Base-by-base conservation (phyloP, 805 yeast species). In the Metschnikowia lachancei region DNA sequence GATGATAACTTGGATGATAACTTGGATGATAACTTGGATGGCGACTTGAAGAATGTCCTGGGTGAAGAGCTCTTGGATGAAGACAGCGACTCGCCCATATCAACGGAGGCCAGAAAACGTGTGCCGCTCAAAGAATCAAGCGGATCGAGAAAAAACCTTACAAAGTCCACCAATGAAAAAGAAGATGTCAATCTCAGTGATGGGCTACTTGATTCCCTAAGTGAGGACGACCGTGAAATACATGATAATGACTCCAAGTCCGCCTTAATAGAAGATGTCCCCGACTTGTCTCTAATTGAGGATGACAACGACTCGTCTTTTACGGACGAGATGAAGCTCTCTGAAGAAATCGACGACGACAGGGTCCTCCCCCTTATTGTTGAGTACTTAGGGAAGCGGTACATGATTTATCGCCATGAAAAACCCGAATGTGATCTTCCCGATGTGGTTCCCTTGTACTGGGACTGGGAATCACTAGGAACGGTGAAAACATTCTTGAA, bases 401-500 rank as follows among this genome's bases (percentile, higher is more conserved):
- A 24, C 36, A 8, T 41, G 33, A 18, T 41, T 4, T 17, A 26
- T 26, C 24, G 19, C 13, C 7, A 17, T 7, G 29, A 22, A 31
- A 60, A 53, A 22, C 52, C 54, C 5, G 39, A 37, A 12, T 17
- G 9, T 13, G 43, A 32, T 10, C 12, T 32, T 18, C 29, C 38
- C 3, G 20, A 16, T 24, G 26, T 24, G 44, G 16, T 4, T 17
- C 28, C 22, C 6, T 41, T 35, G 20, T 13, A 4, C n/a, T 29
- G 36, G 39, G 31, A 24, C 1, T 32, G 38, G 38, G 32, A 32
- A n/a, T 9, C 17, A 5, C 31, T 40, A 34, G 26, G 37, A 9
- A 10, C 43, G 10, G 32, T 40, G 14, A 60, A 53, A 26, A 60
- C 60, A 12, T 56, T 69, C 20, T 66, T 67, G 43, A 51, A 48